Evolutionary conservation across 129 eudicot species (phyloP), one percentile per base, ranked within the genome.

Genomic region (Flaveria bidentis): DNA sequence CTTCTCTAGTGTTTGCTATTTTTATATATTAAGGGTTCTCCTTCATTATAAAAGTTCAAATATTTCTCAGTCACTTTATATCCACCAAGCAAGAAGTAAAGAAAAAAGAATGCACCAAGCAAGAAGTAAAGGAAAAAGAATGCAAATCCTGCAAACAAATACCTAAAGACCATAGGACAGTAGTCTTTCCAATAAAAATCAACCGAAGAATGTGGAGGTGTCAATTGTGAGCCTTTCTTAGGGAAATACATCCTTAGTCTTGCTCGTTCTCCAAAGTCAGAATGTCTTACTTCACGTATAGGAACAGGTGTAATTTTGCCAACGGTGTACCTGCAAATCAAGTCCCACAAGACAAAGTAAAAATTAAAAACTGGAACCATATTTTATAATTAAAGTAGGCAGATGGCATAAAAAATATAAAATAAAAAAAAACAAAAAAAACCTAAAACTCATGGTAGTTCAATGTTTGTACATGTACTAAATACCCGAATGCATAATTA

Each of bases 151-250:
- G 56, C 64, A 60, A 9, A 78, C 44, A 75, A 51, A 55, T 83
- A 95, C 99, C 97, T 91, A 94, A 95, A 95, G 42, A 91, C 97
- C 96, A 95, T 95, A 71, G 99, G 99, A 80, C 99, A 95, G 75
- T 95, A 95, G 73, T 95, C 99, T 80, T 87, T 95, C 99, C 99
- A 95, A 61, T 87, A 78, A 82, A 95, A 95, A 77, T 95, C 96
- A 20, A 85, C 61, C 7, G 99, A 91, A 68, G 87, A 77, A 72
- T 95, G 99, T 73, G 96, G 87, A 69, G 97, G 99, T 63, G 99
- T 95, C 75, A 91, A 82, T 46, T 84, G 87, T 30, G 99, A 95
- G 7, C 97, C 99, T 78, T 85, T 86, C 67, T 86, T 85, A 1
- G 96, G 94, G 53, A 91, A 95, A 78, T 87, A 89, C 99, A 91